phyloP scores from a whole-genome alignment of 768 basidiomycete genomes.

The Lactarius akahatsu region DNA sequence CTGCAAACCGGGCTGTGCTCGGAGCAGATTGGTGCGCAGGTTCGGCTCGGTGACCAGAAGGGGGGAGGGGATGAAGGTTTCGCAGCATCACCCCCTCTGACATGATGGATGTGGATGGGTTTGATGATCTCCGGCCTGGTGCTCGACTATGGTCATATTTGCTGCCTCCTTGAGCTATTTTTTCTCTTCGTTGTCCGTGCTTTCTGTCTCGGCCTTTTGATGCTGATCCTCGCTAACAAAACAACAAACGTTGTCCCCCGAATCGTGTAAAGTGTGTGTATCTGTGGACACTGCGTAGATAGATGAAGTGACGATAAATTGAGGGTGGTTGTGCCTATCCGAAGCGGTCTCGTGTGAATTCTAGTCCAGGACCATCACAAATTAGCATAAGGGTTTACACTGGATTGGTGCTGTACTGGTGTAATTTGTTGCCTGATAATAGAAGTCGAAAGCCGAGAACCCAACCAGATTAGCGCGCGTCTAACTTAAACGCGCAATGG shows the following conservation, averaged over 20 bases:
- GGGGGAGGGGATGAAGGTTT: not conserved
- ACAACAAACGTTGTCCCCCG: not conserved
- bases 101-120: slow-evolving; percentile 12
- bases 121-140: slow-evolving; percentile 16
- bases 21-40: slow-evolving; percentile 4
- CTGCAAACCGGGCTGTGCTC: slow-evolving; percentile 16
- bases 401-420: slow-evolving; percentile 13
- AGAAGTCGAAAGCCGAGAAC: not conserved
- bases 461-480: slow-evolving; percentile 13
- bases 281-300: slow-evolving; percentile 3
- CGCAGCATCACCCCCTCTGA: not conserved
- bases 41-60: not conserved
- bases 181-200: not conserved
- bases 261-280: slow-evolving; percentile 17
- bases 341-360: slow-evolving; percentile 13
- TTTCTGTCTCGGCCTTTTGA: slow-evolving; percentile 10
- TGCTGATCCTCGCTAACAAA: slow-evolving; percentile 18
- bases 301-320: slow-evolving; percentile 18
- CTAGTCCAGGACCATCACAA: slow-evolving; percentile 20
- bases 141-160: slow-evolving; percentile 21
- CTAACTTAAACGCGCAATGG: slow-evolving; percentile 1
- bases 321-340: slow-evolving; percentile 2
- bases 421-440: slow-evolving; percentile 12
- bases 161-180: slow-evolving; percentile 5
- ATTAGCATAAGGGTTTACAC: slow-evolving; percentile 9